These are phyloP conservation scores for Agrocybe chaxingu DNA, from an alignment of 768 basidiomycete genomes.

Conservation along the genomic window DNA sequence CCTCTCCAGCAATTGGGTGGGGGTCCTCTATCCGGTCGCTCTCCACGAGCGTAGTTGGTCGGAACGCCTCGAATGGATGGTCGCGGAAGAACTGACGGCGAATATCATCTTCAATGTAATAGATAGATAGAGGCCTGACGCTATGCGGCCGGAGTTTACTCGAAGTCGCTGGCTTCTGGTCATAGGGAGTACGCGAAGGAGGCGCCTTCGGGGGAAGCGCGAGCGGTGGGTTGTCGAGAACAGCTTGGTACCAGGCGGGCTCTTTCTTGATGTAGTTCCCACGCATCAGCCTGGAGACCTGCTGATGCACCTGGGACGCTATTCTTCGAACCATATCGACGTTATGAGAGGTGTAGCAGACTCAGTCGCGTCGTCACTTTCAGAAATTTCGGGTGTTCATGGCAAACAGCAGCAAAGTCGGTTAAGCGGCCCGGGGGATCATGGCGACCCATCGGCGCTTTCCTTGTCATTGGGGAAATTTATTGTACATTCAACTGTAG, in stretches of 20 bases:
- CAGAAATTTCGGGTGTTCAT: conserved; percentile 17
- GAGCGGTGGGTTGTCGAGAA: conserved; percentile 85
- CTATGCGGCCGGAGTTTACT: conserved; percentile 35
- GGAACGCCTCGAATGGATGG: conserved; percentile 94
- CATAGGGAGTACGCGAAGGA: conserved; percentile 52
- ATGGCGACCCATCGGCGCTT: too few species aligned
- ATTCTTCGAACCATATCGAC: conserved; percentile 69
- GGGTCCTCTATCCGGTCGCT: conserved; percentile 50
- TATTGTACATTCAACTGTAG: too few species aligned
- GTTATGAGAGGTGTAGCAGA: background rate
- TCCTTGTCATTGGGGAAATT: too few species aligned
- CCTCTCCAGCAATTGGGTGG: conserved; percentile 52
- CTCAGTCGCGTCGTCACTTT: conserved; percentile 5
- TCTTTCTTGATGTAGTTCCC: conserved; percentile 57
- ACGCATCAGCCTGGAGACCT: conserved; percentile 76
- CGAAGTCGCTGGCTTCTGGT: conserved; percentile 33
- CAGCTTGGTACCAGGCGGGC: conserved; percentile 84
- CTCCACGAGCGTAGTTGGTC: conserved; percentile 77
- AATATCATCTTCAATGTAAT: conserved; percentile 82
- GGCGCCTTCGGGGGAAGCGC: conserved; percentile 77
- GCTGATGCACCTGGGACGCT: conserved; percentile 86
- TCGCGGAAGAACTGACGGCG: conserved; percentile 91
- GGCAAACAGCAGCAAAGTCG: conserved; percentile 20
- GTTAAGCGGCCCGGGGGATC: too few species aligned
- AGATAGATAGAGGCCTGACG: conserved; percentile 54